Evolutionary conservation across 2,329 filamentous ascomycete species (phyloP).

Genomic region (Apiospora malaysiana): DNA sequence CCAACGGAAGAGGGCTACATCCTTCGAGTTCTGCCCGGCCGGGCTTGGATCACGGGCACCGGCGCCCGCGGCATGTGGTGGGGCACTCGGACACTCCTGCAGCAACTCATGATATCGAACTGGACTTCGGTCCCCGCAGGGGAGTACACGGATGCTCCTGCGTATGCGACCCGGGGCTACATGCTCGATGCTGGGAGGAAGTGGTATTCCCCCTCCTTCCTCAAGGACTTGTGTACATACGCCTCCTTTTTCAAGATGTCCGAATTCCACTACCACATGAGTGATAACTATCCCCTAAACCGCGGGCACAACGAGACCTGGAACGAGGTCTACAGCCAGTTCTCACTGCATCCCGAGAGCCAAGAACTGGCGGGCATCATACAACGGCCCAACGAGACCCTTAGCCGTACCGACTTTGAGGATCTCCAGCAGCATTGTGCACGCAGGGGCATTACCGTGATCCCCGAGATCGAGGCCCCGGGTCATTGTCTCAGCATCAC

Average conservation of each 20-base stretch:
- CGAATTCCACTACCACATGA: conserved; percentile 56
- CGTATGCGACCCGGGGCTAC: conserved; percentile 50
- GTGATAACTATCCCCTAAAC: conserved; percentile 55
- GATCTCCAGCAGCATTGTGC: conserved; percentile 57
- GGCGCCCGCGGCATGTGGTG: conserved; percentile 53
- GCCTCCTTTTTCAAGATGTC: conserved; percentile 54
- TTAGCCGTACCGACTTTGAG: conserved; percentile 51
- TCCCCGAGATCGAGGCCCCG: conserved; percentile 61
- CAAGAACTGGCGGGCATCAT: conserved; percentile 46
- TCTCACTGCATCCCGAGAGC: conserved; percentile 46
- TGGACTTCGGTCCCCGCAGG: conserved; percentile 40
- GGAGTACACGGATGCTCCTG: conserved; percentile 45
- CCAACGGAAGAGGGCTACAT: conserved; percentile 57
- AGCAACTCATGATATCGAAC: conserved; percentile 43
- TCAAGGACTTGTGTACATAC: conserved; percentile 51
- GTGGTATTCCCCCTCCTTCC: conserved; percentile 47
- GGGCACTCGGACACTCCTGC: conserved; percentile 53
- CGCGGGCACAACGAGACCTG: conserved; percentile 52
- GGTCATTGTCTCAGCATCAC: conserved; percentile 59
- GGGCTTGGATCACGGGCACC: conserved; percentile 46
- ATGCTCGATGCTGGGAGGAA: conserved; percentile 52
- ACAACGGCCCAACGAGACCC: conserved; percentile 52
- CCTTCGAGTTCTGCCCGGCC: conserved; percentile 43
- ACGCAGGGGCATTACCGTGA: conserved; percentile 54
- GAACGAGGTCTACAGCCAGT: conserved; percentile 51